Evolutionary conservation across 164 flowering plant genomes (phyloP).

Genomic region (Magnolia officinalis): DNA sequence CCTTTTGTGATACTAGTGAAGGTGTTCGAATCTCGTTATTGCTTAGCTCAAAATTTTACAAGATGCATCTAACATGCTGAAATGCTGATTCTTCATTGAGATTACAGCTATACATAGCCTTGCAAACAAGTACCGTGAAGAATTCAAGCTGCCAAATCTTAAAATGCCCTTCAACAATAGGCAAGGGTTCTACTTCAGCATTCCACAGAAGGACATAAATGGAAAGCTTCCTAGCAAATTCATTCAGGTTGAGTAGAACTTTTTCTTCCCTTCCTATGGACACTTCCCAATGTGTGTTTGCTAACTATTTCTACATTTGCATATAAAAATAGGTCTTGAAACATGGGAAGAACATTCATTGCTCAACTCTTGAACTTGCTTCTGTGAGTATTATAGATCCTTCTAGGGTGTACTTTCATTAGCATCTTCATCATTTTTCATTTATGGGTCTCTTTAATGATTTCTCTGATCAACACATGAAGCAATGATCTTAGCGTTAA

Average conservation of each 20-base stretch:
- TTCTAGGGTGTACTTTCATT: not conserved
- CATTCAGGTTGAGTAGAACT: slow-evolving; percentile 66
- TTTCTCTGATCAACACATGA: not conserved
- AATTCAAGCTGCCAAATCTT: slow-evolving; percentile 79
- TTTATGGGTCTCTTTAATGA: not conserved
- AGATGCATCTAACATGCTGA: not conserved
- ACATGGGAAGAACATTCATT: slow-evolving; percentile 92
- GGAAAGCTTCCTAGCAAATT: slow-evolving; percentile 90
- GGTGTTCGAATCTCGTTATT: slow-evolving; percentile 37
- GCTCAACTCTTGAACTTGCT: slow-evolving; percentile 91
- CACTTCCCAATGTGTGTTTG: not conserved
- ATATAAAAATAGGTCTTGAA: slow-evolving; percentile 60
- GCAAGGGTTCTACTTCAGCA: slow-evolving; percentile 91
- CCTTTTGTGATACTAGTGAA: slow-evolving; percentile 99
- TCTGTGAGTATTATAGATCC: slow-evolving; percentile 60
- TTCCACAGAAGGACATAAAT: slow-evolving; percentile 79
- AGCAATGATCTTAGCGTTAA: not conserved
- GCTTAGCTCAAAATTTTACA: not conserved
- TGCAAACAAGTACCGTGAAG: slow-evolving; percentile 88
- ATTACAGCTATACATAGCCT: slow-evolving; percentile 88
- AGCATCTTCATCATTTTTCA: not conserved
- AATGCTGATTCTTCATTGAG: slow-evolving; percentile 12
- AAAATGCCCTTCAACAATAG: slow-evolving; percentile 92
- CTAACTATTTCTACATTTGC: slow-evolving; percentile 2
- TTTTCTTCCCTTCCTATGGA: not conserved